Evolutionary conservation across 768 basidiomycete genomes (phyloP), one percentile per base, ranked within the genome.

Genomic region (Podaxis mareebaensis): DNA sequence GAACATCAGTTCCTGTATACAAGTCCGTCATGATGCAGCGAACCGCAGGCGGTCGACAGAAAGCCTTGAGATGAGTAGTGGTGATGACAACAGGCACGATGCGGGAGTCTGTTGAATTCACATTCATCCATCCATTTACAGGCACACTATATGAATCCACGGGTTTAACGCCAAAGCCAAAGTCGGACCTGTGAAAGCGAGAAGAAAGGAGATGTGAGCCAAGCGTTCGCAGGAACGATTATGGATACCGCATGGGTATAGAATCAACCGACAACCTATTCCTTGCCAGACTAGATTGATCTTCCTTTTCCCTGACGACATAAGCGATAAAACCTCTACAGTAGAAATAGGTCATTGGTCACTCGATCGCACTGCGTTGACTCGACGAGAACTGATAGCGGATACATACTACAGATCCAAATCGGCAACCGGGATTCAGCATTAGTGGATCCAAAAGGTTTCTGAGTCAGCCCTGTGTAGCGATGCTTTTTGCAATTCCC

Each of bases 1-100:
- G 60, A 44, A 66, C 53, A 53, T 67, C 71, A n/a, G 70, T 66
- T 13, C 57, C 26, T 65, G 66, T 60, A 57, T 70, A 68, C 58
- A 77, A 70, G 49, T 70, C 71, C 39, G 70, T 65, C 73, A 77
- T 77, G 26, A 58, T 65, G 26, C 51, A 30, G 54, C 54, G 49
- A 64, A 60, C 62, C 38, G 22, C 56, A 53, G 39, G n/a, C 8
- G 22, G 46, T 30, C 6, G 13, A 33, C 46, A 20, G 58, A 42
- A 48, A 67, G 30, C 22, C n/a, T 17, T 22, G n/a, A 58, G 61
- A 63, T 65, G 44, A 7, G 44, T 33, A 57, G 40, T 53, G 24
- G 58, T 61, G 40, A 17, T 46, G 44, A 56, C 53, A 63, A 54
- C 15, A 44, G 28, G 52, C 40, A 53, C 44, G 52, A 6, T 33